A percentile compares a stretch with the other conserved stretches of the same genome.
These are phyloP conservation scores for Camillea tinctor DNA, from an alignment of 2,329 filamentous ascomycete species.

Conservation along the genomic window DNA sequence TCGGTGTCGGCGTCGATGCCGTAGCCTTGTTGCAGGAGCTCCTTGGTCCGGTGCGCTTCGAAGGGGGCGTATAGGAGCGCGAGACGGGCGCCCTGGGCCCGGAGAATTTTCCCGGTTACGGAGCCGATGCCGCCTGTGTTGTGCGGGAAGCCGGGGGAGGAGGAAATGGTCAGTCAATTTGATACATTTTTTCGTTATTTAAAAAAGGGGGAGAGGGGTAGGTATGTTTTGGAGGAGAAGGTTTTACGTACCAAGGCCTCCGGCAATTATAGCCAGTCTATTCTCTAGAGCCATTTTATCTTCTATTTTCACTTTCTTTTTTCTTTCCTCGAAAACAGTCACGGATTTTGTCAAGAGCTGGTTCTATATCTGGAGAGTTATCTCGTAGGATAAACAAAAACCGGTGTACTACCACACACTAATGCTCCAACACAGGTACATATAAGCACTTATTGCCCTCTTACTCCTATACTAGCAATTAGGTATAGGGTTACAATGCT, in stretches of 20 bases:
- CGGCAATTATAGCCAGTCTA: slow-evolving; percentile 41
- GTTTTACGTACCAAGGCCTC: slow-evolving; percentile 38
- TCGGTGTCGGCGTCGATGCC: slow-evolving; percentile 20
- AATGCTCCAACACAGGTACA: too few relatives aligned
- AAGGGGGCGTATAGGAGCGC: slow-evolving; percentile 48
- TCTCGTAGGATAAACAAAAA: too few relatives aligned
- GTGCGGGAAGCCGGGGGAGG: neutral
- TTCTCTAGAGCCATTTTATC: slow-evolving; percentile 35
- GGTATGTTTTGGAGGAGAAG: neutral
- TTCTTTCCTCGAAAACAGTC: too few relatives aligned
- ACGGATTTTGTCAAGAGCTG: too few relatives aligned
- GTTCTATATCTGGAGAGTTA: neutral
- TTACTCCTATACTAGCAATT: too few relatives aligned
- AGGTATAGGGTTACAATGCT: neutral
- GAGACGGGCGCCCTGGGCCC: slow-evolving; percentile 39
- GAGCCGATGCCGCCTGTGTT: slow-evolving; percentile 40
- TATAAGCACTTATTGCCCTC: too few relatives aligned
- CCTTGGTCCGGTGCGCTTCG: slow-evolving; percentile 37
- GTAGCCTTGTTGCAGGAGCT: slow-evolving; percentile 38
- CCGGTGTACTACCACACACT: too few relatives aligned
- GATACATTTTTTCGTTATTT: neutral
- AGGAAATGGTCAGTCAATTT: neutral
- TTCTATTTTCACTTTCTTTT: neutral
- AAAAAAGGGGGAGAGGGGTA: neutral
- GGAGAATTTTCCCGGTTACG: slow-evolving; percentile 40